phyloP scores from a whole-genome alignment of 2,329 filamentous ascomycete species.

The Lasiodiplodia citricola region DNA sequence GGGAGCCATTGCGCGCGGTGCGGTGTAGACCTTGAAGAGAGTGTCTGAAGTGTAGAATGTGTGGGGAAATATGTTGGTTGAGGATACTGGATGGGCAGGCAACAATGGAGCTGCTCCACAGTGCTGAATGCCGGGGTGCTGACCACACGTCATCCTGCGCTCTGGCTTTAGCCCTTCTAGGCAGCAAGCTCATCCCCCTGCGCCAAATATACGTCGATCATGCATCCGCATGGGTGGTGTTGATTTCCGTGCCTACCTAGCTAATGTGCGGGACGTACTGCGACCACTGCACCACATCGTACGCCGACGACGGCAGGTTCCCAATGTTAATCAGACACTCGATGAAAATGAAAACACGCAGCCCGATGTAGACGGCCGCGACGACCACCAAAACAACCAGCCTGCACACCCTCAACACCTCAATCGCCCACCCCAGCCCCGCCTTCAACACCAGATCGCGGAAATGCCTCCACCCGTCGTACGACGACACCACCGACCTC shows the following conservation, averaged over 20 bases:
- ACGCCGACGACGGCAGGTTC: constrained; percentile 30
- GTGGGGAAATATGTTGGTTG: background rate
- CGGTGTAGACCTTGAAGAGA: too few relatives aligned
- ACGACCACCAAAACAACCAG: constrained; percentile 32
- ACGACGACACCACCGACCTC: background rate
- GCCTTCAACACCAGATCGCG: constrained; percentile 1
- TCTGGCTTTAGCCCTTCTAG: background rate
- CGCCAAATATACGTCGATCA: background rate
- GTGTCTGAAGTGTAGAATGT: too few relatives aligned
- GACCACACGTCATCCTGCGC: constrained; percentile 4
- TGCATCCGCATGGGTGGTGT: background rate
- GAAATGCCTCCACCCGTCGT: constrained; percentile 1
- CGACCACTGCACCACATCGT: constrained; percentile 31
- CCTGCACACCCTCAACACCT: constrained; percentile 32
- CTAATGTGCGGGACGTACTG: constrained; percentile 9
- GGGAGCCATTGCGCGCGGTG: constrained; percentile 7
- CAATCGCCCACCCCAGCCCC: background rate
- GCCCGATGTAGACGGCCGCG: constrained; percentile 28
- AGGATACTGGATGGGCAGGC: background rate
- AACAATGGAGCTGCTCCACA: background rate
- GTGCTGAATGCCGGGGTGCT: background rate
- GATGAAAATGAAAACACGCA: constrained; percentile 30
- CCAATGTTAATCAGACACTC: constrained; percentile 33
- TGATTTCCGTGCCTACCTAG: background rate
- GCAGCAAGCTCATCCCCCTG: background rate